Percentiles rank a stretch among this genome's conserved stretches.
phyloP scores from a whole-genome alignment of 352 stramenopile genomes.

The Phytopythium cucurbitacearum region DNA sequence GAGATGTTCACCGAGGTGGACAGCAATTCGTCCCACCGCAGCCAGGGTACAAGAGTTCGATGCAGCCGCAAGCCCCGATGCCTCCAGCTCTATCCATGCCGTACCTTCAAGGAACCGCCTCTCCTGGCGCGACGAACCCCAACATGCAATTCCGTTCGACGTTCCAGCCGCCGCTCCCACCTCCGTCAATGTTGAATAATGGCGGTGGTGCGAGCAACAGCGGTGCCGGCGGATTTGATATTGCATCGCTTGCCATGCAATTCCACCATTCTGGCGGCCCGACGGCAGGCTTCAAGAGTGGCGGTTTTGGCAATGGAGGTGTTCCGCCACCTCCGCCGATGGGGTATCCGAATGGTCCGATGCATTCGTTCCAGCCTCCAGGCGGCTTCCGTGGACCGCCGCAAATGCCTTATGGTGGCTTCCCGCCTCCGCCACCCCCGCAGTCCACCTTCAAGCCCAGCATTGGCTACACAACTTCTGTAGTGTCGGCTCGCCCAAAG shows the following conservation, averaged over 20 bases:
- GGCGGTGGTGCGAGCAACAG: conserved; percentile 3
- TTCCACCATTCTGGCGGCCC: conserved; percentile 43
- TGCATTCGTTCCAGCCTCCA: conserved; percentile 2
- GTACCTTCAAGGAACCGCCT: too few species aligned
- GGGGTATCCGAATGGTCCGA: conserved; percentile 16
- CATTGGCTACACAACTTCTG: conserved; percentile 67
- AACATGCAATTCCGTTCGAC: background rate
- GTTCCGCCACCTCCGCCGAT: conserved; percentile 28
- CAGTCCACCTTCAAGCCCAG: conserved; percentile 70
- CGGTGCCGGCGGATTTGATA: conserved; percentile 30
- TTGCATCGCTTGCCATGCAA: conserved; percentile 75
- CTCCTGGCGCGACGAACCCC: too few species aligned
- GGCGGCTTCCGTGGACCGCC: conserved; percentile 2
- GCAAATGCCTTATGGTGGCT: conserved; percentile 19
- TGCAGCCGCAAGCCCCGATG: too few species aligned
- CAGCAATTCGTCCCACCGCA: too few species aligned
- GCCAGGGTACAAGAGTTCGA: too few species aligned
- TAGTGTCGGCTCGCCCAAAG: conserved; percentile 58
- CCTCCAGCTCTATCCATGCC: too few species aligned
- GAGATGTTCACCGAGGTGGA: too few species aligned
- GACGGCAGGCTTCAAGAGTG: conserved; percentile 15
- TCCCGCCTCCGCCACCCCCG: conserved; percentile 24
- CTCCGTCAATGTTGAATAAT: conserved; percentile 9
- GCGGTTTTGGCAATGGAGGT: conserved; percentile 25
- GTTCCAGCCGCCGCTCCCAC: conserved; percentile 24